Base-by-base conservation (phyloP, 352 stramenopile species). In the Globisporangium spiculum region DNA sequence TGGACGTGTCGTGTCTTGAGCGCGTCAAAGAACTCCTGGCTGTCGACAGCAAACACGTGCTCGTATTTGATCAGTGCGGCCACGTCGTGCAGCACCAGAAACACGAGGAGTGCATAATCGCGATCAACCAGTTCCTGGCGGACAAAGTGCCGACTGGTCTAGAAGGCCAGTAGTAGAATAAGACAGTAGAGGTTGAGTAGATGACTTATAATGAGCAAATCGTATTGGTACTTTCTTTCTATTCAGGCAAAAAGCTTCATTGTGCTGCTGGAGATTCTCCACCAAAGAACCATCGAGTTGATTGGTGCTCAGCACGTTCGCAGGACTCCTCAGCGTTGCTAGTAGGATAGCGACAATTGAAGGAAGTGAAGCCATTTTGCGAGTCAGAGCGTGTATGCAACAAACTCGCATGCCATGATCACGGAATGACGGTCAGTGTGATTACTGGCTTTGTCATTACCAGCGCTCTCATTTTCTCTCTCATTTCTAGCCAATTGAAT, bases 1-100 rank as follows among this genome's bases (percentile, higher is more conserved):
- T 92, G 16, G 82, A 91, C 57, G 73, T 88, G 2, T 92, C 84
- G 14, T 88, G 78, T 8, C 65, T 92, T 0, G 78, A 88, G 6
- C 76, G 88, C 18, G 67, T 91, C 0, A 44, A 89, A 44, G 65
- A 80, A 22, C 87, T 89, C 58, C 68, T 84, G 41, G 57, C 74
- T 8, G 62, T 76, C 16, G 76, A 73, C 32, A 52, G 72, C 0
- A 72, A 78, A 65, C 71, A 79, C 16, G 57, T 83, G 1, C 64
- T 88, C 22, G 69, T 86, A 2, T 79, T 90, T 66, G 72, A 88
- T 6, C 69, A 90, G n/a, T 90, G 82, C 48, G 84, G 48, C 10
- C 62, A 67, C 34, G 44, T 59, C 53, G 26, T 50, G 16, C 44
- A 50, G 44, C 44, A 50, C 44, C 44, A 50, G 44, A 50, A 50